Evolutionary conservation across 1,139 yeast species (phyloP).

Genomic region (Candida tunisiensis): DNA sequence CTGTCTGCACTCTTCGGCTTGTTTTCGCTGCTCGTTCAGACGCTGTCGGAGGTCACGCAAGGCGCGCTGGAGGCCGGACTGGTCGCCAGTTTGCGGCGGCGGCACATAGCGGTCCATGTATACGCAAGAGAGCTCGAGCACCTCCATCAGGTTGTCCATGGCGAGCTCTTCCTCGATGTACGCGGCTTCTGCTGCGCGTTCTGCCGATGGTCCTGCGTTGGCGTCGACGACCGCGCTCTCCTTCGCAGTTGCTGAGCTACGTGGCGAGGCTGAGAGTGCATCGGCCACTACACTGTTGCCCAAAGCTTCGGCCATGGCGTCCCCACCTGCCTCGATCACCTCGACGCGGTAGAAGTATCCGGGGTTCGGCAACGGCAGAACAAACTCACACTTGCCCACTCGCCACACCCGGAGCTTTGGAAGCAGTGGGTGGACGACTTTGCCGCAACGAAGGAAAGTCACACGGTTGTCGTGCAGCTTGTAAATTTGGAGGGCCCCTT

Average conservation of each 20-base stretch:
- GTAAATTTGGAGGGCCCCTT: slow-evolving; percentile 46
- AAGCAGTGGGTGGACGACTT: slow-evolving; percentile 46
- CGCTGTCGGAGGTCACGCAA: too few species aligned
- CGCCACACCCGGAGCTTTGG: slow-evolving; percentile 43
- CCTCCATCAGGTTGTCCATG: slow-evolving; percentile 22
- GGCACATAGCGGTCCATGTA: slow-evolving; percentile 14
- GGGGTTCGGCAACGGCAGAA: slow-evolving; percentile 52
- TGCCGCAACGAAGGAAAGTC: slow-evolving; percentile 43
- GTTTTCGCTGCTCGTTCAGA: too few species aligned
- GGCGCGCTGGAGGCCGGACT: slow-evolving; percentile 1
- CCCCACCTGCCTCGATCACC: too few species aligned
- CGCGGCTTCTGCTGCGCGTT: too few species aligned
- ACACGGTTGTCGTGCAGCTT: slow-evolving; percentile 48
- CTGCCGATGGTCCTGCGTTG: too few species aligned
- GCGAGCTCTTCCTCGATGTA: slow-evolving; percentile 20
- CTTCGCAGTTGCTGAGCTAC: too few species aligned
- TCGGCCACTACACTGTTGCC: too few species aligned
- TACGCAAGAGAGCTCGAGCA: slow-evolving; percentile 26
- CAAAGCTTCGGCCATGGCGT: too few species aligned
- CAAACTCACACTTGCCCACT: slow-evolving; percentile 33
- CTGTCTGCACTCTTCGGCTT: too few species aligned
- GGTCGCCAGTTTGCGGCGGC: slow-evolving; percentile 1
- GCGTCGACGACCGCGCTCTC: too few species aligned
- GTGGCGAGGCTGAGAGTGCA: too few species aligned
- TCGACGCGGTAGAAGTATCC: slow-evolving; percentile 56